These are phyloP conservation scores for Phlebiopsis gigantea DNA, from an alignment of 768 basidiomycete species.

Conservation along the genomic window DNA sequence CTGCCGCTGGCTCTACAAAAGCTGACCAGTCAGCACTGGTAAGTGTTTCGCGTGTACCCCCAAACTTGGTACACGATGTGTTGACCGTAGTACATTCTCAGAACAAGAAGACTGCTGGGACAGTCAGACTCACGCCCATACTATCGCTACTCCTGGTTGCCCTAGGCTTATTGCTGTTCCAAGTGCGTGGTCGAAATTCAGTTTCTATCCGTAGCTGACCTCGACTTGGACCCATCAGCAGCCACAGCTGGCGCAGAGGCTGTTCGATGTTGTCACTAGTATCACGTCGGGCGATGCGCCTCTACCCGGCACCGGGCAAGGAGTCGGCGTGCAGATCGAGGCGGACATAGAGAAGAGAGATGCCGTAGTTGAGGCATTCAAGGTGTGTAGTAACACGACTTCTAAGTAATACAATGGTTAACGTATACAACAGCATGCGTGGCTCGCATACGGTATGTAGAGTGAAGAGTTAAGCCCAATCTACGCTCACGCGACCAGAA, in stretches of 20 bases:
- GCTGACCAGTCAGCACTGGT: too few species aligned
- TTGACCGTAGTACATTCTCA: background rate
- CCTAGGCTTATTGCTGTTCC: slow-evolving; percentile 9
- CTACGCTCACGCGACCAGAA: slow-evolving; percentile 41
- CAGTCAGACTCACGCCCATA: slow-evolving; percentile 10
- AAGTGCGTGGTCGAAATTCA: slow-evolving; percentile 5
- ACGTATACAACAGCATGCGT: slow-evolving; percentile 59
- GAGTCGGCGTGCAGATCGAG: slow-evolving; percentile 25
- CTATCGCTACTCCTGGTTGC: slow-evolving; percentile 11
- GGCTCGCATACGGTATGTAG: slow-evolving; percentile 72
- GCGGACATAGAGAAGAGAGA: slow-evolving; percentile 62
- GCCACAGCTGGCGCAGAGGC: background rate
- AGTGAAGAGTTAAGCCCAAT: background rate
- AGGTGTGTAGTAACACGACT: slow-evolving; percentile 37
- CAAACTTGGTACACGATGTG: too few species aligned
- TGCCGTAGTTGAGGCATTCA: slow-evolving; percentile 75
- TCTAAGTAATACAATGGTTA: slow-evolving; percentile 1
- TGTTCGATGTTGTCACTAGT: slow-evolving; percentile 11
- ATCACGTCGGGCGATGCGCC: slow-evolving; percentile 8
- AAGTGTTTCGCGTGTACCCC: too few species aligned
- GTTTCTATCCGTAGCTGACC: background rate
- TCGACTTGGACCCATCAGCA: background rate
- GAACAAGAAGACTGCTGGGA: slow-evolving; percentile 6
- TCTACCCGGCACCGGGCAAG: slow-evolving; percentile 19
- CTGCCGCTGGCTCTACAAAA: background rate